Base-by-base conservation (phyloP, 768 basidiomycete species). In the Cyclocybe aegerita region DNA sequence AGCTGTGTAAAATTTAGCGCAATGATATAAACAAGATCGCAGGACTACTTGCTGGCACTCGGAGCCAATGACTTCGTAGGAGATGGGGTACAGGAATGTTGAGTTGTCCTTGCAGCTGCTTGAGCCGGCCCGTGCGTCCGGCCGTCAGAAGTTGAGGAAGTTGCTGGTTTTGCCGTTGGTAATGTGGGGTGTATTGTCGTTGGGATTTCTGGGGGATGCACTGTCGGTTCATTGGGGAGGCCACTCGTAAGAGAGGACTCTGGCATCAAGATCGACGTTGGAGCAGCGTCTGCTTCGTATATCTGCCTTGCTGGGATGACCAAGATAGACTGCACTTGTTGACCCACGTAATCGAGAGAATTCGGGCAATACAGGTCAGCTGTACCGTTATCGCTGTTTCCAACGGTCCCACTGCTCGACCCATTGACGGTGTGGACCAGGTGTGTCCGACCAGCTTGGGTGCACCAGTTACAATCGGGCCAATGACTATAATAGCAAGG, bases 391-490 rank as follows among this genome's bases (percentile, higher is more conserved):
- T 32, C 46, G 29, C 30, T 49, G 17, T 37, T 50, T 32, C 37
- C 49, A 47, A 53, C 52, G 47, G 31, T 49, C 35, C 55, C 58
- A 32, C 36, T 54, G 23, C 34, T 41, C 9, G 65, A 63, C 14
- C 62, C 62, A 34, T 51, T 55, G 11, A 44, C 47, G 42, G 62
- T 58, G 45, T 62, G 61, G 31, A 59, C 60, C 10, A 65, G 43
- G 49, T 69, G 63, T 10, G 54, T 58, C 12, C 62, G 54, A 17
- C 60, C 58, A 29, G 52, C 39, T 14, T 52, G 45, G 17, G 50
- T 47, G 52, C 80, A 82, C 78, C 78, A 80, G 54, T 78, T 71
- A 57, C 80, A 82, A 42, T 78, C 45, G 1, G 80, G 78, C 80
- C 80, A 82, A 58, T 80, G 78, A 52, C 78, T 80, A 39, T 1